phyloP scores from a whole-genome alignment of 805 yeast genomes.

The Kodamaea neixiangensis region DNA sequence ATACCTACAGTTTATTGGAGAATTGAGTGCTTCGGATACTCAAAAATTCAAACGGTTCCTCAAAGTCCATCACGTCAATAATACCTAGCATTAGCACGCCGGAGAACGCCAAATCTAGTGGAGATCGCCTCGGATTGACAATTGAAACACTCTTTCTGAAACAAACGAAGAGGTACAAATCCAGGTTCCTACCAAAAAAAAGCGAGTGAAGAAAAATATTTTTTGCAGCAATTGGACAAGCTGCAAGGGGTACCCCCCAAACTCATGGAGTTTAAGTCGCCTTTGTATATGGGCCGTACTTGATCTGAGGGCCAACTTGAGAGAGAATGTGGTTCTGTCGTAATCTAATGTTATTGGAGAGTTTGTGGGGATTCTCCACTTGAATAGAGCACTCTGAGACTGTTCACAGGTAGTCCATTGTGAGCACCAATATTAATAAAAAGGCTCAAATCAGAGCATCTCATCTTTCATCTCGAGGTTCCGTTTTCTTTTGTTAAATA shows the following conservation, averaged over 20 bases:
- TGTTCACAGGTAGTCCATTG: background rate
- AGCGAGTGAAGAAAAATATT: background rate
- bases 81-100: background rate
- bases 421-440: background rate
- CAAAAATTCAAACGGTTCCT: background rate
- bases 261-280: background rate
- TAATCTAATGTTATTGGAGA: background rate
- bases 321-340: background rate
- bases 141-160: background rate
- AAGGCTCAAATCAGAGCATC: background rate
- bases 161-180: slow-evolving; percentile 1
- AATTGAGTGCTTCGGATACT: background rate
- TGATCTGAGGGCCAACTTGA: background rate
- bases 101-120: background rate
- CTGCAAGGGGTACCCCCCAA: slow-evolving; percentile 1
- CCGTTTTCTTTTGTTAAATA: background rate
- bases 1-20: background rate
- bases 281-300: background rate
- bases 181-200: background rate
- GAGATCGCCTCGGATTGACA: background rate
- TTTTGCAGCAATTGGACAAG: background rate
- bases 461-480: background rate
- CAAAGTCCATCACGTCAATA: background rate
- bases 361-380: background rate
- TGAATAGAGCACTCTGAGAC: too few species aligned